phyloP scores from a whole-genome alignment of 2,329 filamentous ascomycete species.

The Passalora sequoiae region DNA sequence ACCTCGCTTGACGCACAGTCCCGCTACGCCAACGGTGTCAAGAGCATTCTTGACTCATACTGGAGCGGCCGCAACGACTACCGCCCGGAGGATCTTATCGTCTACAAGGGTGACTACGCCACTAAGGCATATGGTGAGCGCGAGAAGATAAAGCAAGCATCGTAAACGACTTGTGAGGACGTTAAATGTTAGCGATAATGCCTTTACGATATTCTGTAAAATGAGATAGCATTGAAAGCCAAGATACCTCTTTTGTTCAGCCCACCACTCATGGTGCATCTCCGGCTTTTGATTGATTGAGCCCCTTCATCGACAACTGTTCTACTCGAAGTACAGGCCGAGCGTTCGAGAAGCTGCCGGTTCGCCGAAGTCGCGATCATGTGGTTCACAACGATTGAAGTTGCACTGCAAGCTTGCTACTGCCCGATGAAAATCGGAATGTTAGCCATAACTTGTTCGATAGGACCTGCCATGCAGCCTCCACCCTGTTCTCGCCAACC shows the following conservation, averaged over 20 bases:
- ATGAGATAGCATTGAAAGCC: not conserved
- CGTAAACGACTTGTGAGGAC: not conserved
- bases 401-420: no score
- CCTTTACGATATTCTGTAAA: not conserved
- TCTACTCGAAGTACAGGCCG: no score
- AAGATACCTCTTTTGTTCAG: not conserved
- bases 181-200: not conserved
- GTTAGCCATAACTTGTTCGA: no score
- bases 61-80: slow-evolving; percentile 85
- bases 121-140: slow-evolving; percentile 86
- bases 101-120: slow-evolving; percentile 83
- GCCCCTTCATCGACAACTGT: no score
- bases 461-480: no score
- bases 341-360: no score
- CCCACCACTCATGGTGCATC: not conserved
- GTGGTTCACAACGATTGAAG: no score
- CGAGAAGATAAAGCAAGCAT: slow-evolving; percentile 15
- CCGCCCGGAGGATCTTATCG: slow-evolving; percentile 82
- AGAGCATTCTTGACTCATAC: slow-evolving; percentile 88
- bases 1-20: slow-evolving; percentile 97
- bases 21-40: slow-evolving; percentile 57
- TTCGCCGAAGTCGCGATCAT: no score
- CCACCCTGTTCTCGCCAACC: no score
- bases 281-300: no score
- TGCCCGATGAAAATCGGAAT: no score